A percentile compares a stretch with the other conserved stretches of the same genome.
These are phyloP conservation scores for Eimeria praecox DNA, from an alignment of 169 alveolate genomes.

Conservation along the genomic window DNA sequence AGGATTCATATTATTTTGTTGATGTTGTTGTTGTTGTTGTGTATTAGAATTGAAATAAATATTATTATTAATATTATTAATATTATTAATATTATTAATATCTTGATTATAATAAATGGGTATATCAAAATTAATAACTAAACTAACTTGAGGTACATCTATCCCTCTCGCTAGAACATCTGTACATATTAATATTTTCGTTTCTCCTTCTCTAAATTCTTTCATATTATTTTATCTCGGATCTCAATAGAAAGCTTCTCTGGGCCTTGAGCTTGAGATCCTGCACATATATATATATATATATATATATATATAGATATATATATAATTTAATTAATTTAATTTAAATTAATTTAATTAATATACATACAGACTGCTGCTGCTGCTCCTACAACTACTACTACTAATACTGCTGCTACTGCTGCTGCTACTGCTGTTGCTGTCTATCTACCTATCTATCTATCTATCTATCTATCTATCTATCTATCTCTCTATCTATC, in stretches of 20 bases:
- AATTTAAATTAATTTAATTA: background rate
- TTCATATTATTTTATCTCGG: slow-evolving; percentile 97
- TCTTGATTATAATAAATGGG: slow-evolving; percentile 86
- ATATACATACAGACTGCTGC: too few species aligned
- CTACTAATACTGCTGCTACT: too few species aligned
- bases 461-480: too few species aligned
- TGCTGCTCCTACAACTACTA: too few species aligned
- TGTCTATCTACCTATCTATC: too few species aligned
- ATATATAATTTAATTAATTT: background rate
- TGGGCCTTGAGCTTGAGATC: slow-evolving; percentile 89
- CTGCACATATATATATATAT: background rate
- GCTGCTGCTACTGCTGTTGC: too few species aligned
- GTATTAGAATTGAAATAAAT: too few species aligned
- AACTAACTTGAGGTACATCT: slow-evolving; percentile 97
- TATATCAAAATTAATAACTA: slow-evolving; percentile 96
- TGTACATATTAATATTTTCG: slow-evolving; percentile 98
- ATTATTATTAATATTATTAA: background rate
- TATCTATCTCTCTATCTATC: too few species aligned
- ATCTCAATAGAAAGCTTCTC: slow-evolving; percentile 96
- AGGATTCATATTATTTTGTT: too few species aligned
- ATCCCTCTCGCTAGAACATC: slow-evolving; percentile 99
- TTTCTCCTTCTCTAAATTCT: slow-evolving; percentile 97
- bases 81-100: slow-evolving; percentile 36
- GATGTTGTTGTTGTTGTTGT: background rate
- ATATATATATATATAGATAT: background rate